phyloP scores from a whole-genome alignment of 108 stramenopile genomes.

The Skeletonema grethae region DNA sequence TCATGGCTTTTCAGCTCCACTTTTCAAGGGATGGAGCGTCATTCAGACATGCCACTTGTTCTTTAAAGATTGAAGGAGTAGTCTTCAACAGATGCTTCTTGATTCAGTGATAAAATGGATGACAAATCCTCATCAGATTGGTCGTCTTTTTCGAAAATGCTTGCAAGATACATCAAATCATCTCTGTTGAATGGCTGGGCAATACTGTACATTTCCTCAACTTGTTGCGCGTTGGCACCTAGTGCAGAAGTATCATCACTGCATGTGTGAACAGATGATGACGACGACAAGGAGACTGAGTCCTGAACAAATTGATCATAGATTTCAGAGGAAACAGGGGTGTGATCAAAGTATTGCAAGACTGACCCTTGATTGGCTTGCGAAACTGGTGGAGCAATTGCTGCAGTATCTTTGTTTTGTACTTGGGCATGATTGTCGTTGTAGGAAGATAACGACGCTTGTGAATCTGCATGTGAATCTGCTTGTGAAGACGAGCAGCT shows the following conservation, averaged over 20 bases:
- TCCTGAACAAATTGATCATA: neutral
- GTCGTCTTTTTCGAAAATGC: conserved; percentile 8
- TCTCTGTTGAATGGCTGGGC: conserved; percentile 1
- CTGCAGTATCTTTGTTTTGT: neutral
- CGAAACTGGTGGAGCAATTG: neutral
- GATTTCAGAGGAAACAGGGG: neutral
- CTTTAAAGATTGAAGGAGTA: conserved; percentile 32
- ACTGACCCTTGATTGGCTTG: neutral
- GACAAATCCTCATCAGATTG: neutral
- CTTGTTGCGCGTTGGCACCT: neutral
- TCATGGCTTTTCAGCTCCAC: neutral
- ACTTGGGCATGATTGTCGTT: neutral
- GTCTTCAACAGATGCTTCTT: neutral
- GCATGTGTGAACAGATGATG: neutral
- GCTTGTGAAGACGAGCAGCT: neutral
- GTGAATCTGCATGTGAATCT: neutral
- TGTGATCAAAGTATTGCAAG: neutral
- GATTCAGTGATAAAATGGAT: conserved; percentile 5
- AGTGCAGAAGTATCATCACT: neutral
- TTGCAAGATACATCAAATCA: conserved; percentile 8
- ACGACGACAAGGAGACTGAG: conserved; percentile 4
- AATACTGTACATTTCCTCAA: neutral
- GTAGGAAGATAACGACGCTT: neutral
- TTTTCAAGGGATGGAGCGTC: neutral
- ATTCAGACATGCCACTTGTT: neutral